phyloP scores from a whole-genome alignment of 257 asterid genomes.

The Capsicum chinense region DNA sequence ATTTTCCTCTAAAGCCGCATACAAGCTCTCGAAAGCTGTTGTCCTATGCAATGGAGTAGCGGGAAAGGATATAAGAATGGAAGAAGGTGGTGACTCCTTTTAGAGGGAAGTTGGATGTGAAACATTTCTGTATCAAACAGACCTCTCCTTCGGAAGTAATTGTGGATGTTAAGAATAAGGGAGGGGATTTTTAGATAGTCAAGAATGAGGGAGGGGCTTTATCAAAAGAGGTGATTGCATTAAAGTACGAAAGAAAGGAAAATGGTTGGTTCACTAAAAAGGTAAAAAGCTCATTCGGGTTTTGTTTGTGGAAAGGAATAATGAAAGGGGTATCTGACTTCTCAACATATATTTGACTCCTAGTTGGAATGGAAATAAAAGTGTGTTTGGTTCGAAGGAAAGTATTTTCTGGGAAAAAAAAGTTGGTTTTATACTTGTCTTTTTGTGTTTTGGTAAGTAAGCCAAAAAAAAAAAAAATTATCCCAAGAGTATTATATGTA shows the following conservation, averaged over 20 bases:
- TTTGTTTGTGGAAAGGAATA: neutral
- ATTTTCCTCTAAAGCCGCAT: too few relatives aligned
- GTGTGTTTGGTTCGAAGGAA: neutral
- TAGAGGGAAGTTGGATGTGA: neutral
- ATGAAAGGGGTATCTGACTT: neutral
- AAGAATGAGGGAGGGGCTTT: neutral
- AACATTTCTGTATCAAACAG: neutral
- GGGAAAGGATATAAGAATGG: conserved; percentile 13
- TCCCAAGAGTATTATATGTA: neutral
- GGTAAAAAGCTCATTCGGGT: neutral
- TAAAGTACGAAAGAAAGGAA: neutral
- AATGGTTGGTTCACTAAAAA: neutral
- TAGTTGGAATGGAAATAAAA: neutral
- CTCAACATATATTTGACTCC: neutral
- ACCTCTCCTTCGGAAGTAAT: conserved; percentile 10
- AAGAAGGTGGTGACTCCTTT: conserved; percentile 6
- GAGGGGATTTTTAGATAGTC: neutral
- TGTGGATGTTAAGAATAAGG: neutral
- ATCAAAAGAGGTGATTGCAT: neutral
- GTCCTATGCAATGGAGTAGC: neutral
- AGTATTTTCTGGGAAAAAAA: neutral
- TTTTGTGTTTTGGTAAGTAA: neutral
- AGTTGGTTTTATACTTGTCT: neutral
- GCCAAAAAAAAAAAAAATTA: neutral
- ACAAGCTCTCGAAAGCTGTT: too few relatives aligned